Percentiles rank a stretch among this genome's conserved stretches.
Evolutionary conservation across 2,329 filamentous ascomycete genomes (phyloP).

Genomic region (Nothophoma quercina): DNA sequence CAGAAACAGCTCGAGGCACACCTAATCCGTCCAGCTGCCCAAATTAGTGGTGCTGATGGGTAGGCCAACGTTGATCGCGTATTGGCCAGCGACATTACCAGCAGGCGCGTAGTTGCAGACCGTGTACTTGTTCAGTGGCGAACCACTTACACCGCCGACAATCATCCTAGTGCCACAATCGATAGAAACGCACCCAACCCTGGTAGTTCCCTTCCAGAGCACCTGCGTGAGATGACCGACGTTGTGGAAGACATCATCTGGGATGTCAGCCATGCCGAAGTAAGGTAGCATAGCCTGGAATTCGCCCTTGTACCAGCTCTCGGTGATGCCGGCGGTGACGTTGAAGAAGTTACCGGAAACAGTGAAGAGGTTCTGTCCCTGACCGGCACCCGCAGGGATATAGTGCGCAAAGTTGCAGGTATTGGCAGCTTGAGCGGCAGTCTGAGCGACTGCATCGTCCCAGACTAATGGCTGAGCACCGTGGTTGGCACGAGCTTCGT

Average conservation of each 20-base stretch:
- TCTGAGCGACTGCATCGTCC: slow-evolving; percentile 64
- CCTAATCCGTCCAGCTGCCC: slow-evolving; percentile 41
- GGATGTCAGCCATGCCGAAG: slow-evolving; percentile 64
- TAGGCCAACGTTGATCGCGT: slow-evolving; percentile 59
- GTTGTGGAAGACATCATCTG: slow-evolving; percentile 57
- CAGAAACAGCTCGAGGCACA: slow-evolving; percentile 14
- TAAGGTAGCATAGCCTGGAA: slow-evolving; percentile 62
- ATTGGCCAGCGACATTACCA: slow-evolving; percentile 66
- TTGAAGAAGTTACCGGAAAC: slow-evolving; percentile 62
- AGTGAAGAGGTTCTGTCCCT: slow-evolving; percentile 94
- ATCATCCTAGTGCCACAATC: slow-evolving; percentile 41
- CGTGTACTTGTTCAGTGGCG: slow-evolving; percentile 57
- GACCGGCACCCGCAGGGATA: slow-evolving; percentile 53
- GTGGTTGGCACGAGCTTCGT: slow-evolving; percentile 85
- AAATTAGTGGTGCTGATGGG: slow-evolving; percentile 42
- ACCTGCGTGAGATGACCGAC: slow-evolving; percentile 50
- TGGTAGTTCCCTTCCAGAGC: slow-evolving; percentile 48
- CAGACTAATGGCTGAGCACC: slow-evolving; percentile 71
- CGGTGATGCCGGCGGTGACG: slow-evolving; percentile 73
- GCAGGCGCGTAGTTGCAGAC: slow-evolving; percentile 86
- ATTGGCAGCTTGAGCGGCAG: slow-evolving; percentile 74
- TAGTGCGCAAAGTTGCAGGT: slow-evolving; percentile 76
- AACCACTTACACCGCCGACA: slow-evolving; percentile 25
- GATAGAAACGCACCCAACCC: slow-evolving; percentile 46
- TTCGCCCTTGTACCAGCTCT: slow-evolving; percentile 91